Percentiles rank a stretch among this genome's conserved stretches.
Conservation (phyloP, 169 alveolate genomes). For the Besnoitia besnoiti region DNA sequence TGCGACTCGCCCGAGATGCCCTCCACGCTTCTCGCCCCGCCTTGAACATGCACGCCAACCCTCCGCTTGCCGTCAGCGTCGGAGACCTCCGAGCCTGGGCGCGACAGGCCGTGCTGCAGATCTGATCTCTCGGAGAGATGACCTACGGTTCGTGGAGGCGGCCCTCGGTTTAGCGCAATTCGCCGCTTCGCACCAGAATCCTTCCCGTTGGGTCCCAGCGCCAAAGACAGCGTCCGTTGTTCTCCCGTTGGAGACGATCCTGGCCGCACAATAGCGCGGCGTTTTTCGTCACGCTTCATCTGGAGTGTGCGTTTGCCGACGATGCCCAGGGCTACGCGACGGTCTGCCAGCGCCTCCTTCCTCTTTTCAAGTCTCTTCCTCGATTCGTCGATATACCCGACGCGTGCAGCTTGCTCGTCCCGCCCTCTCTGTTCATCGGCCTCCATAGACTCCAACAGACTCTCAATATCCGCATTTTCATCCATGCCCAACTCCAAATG, state of each 20-base stretch:
- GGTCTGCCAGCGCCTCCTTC: slow-evolving; percentile 24
- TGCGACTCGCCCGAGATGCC: too few species aligned
- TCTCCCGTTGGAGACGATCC: too few species aligned
- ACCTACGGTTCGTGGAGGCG: too few species aligned
- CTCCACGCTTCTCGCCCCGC: too few species aligned
- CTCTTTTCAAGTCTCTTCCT: neutral
- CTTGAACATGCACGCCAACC: neutral
- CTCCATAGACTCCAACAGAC: neutral
- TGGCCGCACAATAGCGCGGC: neutral
- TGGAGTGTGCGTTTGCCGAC: neutral
- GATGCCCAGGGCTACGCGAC: neutral
- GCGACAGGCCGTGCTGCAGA: too few species aligned
- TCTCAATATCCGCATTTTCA: neutral
- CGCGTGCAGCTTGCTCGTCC: neutral
- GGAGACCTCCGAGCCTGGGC: too few species aligned
- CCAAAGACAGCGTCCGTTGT: too few species aligned
- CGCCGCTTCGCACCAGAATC: neutral
- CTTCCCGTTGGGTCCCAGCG: too few species aligned
- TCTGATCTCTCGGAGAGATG: too few species aligned
- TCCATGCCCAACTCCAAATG: slow-evolving; percentile 57
- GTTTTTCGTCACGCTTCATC: neutral
- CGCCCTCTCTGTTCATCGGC: slow-evolving; percentile 12
- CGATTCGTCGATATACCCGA: slow-evolving; percentile 42
- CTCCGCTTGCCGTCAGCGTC: neutral
- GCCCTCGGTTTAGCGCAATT: too few species aligned